These are phyloP conservation scores for Boletellus ananas DNA, from an alignment of 768 basidiomycete genomes.

Conservation along the genomic window DNA sequence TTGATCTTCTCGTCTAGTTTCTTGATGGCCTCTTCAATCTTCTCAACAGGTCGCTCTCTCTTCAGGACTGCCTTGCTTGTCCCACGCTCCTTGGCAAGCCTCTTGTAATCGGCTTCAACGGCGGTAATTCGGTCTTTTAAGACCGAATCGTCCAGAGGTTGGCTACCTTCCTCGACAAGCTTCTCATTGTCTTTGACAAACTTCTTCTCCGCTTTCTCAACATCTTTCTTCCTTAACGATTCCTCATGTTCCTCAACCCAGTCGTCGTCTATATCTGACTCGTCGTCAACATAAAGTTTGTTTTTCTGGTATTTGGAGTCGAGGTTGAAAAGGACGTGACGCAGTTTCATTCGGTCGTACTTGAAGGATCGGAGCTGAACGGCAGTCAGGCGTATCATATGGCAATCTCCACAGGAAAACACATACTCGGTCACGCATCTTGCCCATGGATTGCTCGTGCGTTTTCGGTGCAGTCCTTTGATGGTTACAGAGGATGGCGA, in stretches of 20 bases:
- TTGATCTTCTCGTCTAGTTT: slow-evolving; percentile 87
- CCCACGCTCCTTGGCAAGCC: slow-evolving; percentile 77
- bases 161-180: slow-evolving; percentile 65
- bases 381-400: slow-evolving; percentile 5
- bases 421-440: slow-evolving; percentile 85
- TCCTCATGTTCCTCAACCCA: slow-evolving; percentile 82
- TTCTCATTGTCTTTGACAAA: slow-evolving; percentile 94
- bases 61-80: slow-evolving; percentile 64
- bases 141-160: slow-evolving; percentile 53
- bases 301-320: slow-evolving; percentile 83
- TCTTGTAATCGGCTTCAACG: slow-evolving; percentile 75
- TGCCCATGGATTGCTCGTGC: slow-evolving; percentile 91
- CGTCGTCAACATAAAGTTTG: slow-evolving; percentile 70
- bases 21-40: slow-evolving; percentile 73
- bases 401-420: not conserved
- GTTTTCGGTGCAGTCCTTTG: slow-evolving; percentile 91
- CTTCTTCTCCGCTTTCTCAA: slow-evolving; percentile 91
- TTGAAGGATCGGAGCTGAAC: slow-evolving; percentile 82
- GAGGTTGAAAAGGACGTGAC: slow-evolving; percentile 76
- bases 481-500: slow-evolving; percentile 99
- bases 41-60: slow-evolving; percentile 66
- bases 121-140: slow-evolving; percentile 65
- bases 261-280: slow-evolving; percentile 94
- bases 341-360: slow-evolving; percentile 96
- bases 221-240: slow-evolving; percentile 68